Conservation (phyloP, 768 basidiomycete species). For the Naganishia vishniacii region DNA sequence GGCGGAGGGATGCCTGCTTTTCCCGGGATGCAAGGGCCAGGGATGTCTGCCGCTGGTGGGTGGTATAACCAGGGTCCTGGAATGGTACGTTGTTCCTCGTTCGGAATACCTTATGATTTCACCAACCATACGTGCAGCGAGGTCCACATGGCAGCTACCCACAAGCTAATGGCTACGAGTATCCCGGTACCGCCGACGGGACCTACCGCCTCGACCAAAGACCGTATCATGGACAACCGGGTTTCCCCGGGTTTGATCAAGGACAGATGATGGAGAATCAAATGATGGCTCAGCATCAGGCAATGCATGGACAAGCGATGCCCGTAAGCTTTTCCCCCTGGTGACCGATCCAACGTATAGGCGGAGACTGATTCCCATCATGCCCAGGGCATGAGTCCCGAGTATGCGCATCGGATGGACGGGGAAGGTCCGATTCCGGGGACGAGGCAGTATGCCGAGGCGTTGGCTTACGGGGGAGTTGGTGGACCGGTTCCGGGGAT, state of each 20-base stretch:
- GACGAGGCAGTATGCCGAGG: constrained; percentile 1
- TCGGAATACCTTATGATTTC: too few species aligned
- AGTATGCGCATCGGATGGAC: constrained; percentile 23
- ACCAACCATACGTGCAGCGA: too few species aligned
- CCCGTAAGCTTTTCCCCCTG: constrained; percentile 17
- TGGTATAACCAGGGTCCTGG: too few species aligned
- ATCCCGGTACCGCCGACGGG: background rate
- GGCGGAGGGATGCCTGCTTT: background rate
- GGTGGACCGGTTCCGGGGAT: background rate
- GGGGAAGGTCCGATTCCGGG: constrained; percentile 20
- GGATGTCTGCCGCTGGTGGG: too few species aligned
- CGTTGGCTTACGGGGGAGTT: background rate
- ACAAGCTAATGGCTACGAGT: too few species aligned
- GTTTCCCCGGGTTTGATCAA: background rate
- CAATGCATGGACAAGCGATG: constrained; percentile 18
- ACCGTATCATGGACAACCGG: background rate
- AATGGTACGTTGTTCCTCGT: too few species aligned
- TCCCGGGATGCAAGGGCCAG: too few species aligned
- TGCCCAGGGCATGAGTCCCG: constrained; percentile 12
- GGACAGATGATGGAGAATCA: constrained; percentile 21
- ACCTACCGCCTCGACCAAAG: background rate
- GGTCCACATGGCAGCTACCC: too few species aligned
- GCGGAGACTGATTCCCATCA: too few species aligned
- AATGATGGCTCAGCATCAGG: constrained; percentile 24
- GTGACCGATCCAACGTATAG: too few species aligned